Base-by-base conservation (phyloP, 2,329 filamentous ascomycete genomes). In the Cadophora sp. region DNA sequence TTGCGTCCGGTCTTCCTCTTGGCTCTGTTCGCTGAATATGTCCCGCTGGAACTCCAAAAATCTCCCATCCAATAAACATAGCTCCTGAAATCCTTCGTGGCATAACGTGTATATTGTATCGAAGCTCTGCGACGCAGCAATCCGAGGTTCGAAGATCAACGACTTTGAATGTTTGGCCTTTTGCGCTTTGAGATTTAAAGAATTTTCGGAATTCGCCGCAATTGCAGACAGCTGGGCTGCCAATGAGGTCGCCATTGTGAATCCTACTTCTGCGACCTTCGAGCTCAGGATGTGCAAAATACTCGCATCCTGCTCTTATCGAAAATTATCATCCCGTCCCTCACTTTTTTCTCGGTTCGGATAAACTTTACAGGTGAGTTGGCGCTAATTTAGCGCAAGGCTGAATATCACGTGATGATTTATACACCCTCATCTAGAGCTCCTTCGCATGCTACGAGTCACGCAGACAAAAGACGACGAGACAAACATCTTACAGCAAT, bases 181-280 rank as follows among this genome's bases (percentile, higher is more conserved):
- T 82, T 97, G 94, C 76, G 94, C 93, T 82, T 97, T 97, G 75
- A 97, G 86, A 79, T 98, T 93, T 76, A 98, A 88, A 74, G 95
- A 91, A 78, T 94, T 91, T 75, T 94, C 97, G 76, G 93, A 97
- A 77, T 92, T 92, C 73, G 92, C 90, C 75, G 94, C 93, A 78
- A 99, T 94, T 79, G 93, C 90, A 84, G 94, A 93, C 83, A 99
- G 85, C 87, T 99, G 97, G 83, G 93, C 90, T 81, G 95, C 92
- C 75, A 99, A 91, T 78, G 93, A 91, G 69, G 94, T 93, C 76
- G 91, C 86, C 93, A 97, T 97, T 67, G 19, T 72, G 56, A 66
- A 51, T 40, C 53, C 40, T 66, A 26, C 22, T 24, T 46, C 29
- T 24, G 50, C 62, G 62, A 26, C 50, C 29, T 31, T 43, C 11